These are phyloP conservation scores for Salix koriyanagi DNA, from an alignment of 345 rosid genomes.

Conservation along the genomic window DNA sequence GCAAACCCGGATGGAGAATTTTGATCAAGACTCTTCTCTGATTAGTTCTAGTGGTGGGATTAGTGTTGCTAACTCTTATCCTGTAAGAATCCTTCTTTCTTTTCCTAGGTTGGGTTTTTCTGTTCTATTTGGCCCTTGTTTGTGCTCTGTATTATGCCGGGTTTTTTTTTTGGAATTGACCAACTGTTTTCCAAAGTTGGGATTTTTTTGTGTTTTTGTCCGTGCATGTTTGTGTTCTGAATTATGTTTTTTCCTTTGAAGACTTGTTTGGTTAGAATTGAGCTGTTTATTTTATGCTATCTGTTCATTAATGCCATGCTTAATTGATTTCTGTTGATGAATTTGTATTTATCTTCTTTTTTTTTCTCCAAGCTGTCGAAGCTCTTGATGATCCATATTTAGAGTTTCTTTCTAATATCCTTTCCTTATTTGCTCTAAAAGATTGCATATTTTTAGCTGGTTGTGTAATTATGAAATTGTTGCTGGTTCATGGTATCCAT, in stretches of 20 bases:
- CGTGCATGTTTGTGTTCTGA: background rate
- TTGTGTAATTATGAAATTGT: background rate
- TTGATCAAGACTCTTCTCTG: constrained; percentile 28
- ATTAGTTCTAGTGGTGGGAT: constrained; percentile 28
- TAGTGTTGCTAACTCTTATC: constrained; percentile 27
- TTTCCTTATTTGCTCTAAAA: background rate
- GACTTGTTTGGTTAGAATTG: background rate
- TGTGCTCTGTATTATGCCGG: background rate
- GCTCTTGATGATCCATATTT: background rate
- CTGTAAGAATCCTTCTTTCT: constrained; percentile 27
- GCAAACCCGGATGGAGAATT: constrained; percentile 45
- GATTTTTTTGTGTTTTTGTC: background rate
- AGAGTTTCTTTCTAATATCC: background rate
- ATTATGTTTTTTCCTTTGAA: background rate
- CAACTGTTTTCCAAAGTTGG: background rate
- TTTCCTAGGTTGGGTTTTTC: background rate
- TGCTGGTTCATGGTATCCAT: background rate
- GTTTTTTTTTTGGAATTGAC: background rate
- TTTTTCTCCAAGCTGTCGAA: background rate
- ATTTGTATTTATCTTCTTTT: background rate
- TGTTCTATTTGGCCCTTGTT: background rate
- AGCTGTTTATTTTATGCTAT: background rate
- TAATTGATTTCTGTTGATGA: background rate
- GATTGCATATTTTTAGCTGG: background rate
- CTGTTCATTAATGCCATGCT: background rate